Conservation (phyloP, 306 rosid genomes). For the Senna tora region DNA sequence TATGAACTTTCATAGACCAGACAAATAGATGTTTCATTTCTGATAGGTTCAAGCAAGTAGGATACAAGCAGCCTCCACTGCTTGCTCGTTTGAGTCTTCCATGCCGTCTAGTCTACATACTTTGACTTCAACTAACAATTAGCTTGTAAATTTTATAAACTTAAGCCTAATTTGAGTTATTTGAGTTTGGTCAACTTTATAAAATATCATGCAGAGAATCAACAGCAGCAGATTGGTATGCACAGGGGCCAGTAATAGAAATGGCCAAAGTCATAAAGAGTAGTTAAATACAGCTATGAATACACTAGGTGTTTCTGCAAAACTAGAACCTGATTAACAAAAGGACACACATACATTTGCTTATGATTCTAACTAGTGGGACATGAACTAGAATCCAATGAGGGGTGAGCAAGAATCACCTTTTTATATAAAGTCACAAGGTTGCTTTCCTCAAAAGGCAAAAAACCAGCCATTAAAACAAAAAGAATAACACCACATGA, state of each 20-base stretch:
- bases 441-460: conserved; percentile 90
- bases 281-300: background rate
- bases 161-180: background rate
- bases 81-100: too few relatives aligned
- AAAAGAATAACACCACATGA: conserved; percentile 93
- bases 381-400: conserved; percentile 7
- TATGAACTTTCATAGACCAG: too few relatives aligned
- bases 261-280: background rate
- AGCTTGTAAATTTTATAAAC: background rate
- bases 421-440: conserved; percentile 84
- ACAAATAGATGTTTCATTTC: too few relatives aligned
- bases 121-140: too few relatives aligned
- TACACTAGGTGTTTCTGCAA: background rate
- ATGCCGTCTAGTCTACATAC: too few relatives aligned
- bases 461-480: conserved; percentile 93
- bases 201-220: conserved; percentile 55
- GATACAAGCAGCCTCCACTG: too few relatives aligned
- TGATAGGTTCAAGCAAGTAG: too few relatives aligned
- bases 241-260: background rate
- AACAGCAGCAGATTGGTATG: background rate
- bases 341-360: background rate
- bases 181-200: background rate
- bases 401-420: conserved; percentile 57
- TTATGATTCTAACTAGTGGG: background rate
- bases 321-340: background rate